phyloP scores from a whole-genome alignment of 495 filamentous ascomycete species.

The Penicillium canariense region DNA sequence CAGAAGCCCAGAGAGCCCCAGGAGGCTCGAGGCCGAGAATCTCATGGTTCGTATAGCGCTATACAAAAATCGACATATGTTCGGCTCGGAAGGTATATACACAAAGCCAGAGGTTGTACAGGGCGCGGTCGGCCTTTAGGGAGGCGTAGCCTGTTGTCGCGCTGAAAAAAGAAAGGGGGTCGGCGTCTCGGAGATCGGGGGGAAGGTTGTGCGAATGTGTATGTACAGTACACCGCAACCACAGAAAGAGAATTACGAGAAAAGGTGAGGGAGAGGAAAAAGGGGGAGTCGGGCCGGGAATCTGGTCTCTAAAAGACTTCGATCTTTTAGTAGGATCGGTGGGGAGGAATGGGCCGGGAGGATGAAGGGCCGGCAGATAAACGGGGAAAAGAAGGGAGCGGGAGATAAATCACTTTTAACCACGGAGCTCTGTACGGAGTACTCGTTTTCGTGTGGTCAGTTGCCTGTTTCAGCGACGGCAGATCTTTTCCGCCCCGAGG shows the following conservation, averaged over 20 bases:
- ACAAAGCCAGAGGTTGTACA: background rate
- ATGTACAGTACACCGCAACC: conserved; percentile 6
- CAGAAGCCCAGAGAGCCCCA: conserved; percentile 23
- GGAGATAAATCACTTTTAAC: background rate
- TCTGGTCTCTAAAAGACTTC: background rate
- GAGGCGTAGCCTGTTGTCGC: background rate
- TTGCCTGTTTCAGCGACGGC: conserved; percentile 12
- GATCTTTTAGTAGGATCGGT: background rate
- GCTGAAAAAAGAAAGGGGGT: background rate
- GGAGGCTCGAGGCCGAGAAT: conserved; percentile 8
- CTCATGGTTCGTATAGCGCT: conserved; percentile 10
- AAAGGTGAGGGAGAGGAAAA: background rate
- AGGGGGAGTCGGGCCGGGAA: background rate
- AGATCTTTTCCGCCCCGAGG: conserved; percentile 3
- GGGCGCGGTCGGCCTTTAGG: background rate
- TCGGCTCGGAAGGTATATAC: conserved; percentile 7
- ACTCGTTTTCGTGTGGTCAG: conserved; percentile 16
- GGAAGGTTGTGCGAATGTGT: background rate
- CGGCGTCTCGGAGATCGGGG: conserved; percentile 3
- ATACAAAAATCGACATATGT: conserved; percentile 1
- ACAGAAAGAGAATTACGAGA: background rate
- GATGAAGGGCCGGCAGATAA: background rate
- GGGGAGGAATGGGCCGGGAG: background rate
- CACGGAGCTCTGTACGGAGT: too few relatives aligned
- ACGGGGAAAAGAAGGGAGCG: background rate